Evolutionary conservation across 768 basidiomycete species (phyloP).

Genomic region (Suillus subalutaceus): DNA sequence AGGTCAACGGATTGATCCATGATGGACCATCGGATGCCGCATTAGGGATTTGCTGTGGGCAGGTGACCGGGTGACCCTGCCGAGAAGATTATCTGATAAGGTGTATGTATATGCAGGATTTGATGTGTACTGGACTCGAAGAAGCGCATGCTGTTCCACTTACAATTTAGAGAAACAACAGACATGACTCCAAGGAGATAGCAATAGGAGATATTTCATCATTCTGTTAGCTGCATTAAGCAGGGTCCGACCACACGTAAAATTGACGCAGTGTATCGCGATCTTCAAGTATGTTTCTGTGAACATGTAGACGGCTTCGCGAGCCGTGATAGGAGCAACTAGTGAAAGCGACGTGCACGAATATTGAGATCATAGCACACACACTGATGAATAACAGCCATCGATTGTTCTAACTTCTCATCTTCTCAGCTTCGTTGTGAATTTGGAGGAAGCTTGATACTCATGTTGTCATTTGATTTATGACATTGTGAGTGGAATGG

Average conservation of each 20-base stretch:
- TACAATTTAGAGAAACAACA: not conserved
- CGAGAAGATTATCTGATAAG: conserved; percentile 4
- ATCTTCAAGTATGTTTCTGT: not conserved
- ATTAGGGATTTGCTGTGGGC: not conserved
- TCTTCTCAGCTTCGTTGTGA: not conserved
- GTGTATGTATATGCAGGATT: not conserved
- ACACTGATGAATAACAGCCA: not conserved
- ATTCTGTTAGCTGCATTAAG: not conserved
- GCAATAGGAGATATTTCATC: not conserved
- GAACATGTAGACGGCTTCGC: not conserved
- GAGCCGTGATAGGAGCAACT: not conserved
- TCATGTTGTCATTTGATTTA: not conserved
- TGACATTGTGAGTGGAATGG: not conserved
- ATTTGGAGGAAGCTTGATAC: not conserved
- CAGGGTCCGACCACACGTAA: not conserved
- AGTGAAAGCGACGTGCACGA: not conserved
- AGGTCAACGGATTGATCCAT: not conserved
- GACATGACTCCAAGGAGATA: not conserved
- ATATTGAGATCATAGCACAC: not conserved
- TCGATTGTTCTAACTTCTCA: not conserved
- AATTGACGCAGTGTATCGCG: not conserved
- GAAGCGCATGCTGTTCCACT: not conserved
- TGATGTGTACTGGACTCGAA: not conserved
- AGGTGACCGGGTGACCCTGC: not conserved
- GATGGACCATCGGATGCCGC: not conserved